Evolutionary conservation across 2,329 filamentous ascomycete genomes (phyloP).

Genomic region (Gnomoniopsis sp.): DNA sequence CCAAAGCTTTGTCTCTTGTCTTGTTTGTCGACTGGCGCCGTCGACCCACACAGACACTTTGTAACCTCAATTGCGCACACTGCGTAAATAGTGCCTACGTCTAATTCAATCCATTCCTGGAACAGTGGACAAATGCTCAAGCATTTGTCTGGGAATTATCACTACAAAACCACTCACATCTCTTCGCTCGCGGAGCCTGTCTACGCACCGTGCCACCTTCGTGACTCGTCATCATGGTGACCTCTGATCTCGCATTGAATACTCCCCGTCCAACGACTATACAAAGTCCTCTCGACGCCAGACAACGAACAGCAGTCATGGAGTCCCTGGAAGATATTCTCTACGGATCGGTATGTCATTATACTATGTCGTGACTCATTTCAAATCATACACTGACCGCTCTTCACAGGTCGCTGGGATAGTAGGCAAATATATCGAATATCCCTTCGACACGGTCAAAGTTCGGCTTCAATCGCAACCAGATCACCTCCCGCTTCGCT

Average conservation of each 20-base stretch:
- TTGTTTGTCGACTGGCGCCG: not conserved
- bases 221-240: slow-evolving; percentile 7
- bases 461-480: slow-evolving; percentile 96
- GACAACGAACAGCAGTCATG: slow-evolving; percentile 39
- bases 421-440: slow-evolving; percentile 94
- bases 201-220: not conserved
- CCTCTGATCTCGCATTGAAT: slow-evolving; percentile 8
- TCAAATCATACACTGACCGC: slow-evolving; percentile 6
- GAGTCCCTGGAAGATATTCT: slow-evolving; percentile 82
- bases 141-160: not conserved
- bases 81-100: not conserved
- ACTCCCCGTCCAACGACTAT: slow-evolving; percentile 8
- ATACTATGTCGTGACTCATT: not conserved
- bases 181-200: not conserved
- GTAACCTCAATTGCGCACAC: slow-evolving; percentile 2
- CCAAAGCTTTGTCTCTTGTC: slow-evolving; percentile 6
- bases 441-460: slow-evolving; percentile 98
- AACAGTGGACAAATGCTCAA: not conserved
- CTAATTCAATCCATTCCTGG: not conserved
- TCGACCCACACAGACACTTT: not conserved
- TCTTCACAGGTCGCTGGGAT: slow-evolving; percentile 68
- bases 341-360: slow-evolving; percentile 74
- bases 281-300: slow-evolving; percentile 19
- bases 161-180: not conserved
- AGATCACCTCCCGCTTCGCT: slow-evolving; percentile 74